These are phyloP conservation scores for Cryptomeria japonica DNA, from an alignment of 75 land plant genomes.

Conservation along the genomic window DNA sequence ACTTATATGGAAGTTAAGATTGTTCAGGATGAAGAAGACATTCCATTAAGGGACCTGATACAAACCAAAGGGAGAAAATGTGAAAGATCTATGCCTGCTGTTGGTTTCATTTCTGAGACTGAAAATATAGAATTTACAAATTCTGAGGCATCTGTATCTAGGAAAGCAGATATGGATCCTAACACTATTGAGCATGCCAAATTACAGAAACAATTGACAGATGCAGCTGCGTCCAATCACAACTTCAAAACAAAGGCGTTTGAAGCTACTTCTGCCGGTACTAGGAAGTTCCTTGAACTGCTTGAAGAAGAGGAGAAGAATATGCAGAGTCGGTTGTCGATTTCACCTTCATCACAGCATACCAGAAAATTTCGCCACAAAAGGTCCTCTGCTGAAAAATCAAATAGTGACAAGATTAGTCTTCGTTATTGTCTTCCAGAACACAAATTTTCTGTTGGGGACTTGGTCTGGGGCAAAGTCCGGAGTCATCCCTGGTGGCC, in stretches of 20 bases:
- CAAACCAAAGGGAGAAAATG: neutral
- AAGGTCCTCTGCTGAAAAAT: neutral
- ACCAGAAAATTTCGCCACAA: neutral
- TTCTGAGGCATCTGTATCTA: neutral
- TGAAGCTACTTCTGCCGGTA: neutral
- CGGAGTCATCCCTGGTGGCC: conserved; percentile 79
- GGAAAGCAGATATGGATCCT: neutral
- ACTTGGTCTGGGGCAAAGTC: conserved; percentile 73
- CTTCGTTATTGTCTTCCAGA: conserved; percentile 1
- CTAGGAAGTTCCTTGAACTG: neutral
- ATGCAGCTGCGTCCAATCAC: neutral
- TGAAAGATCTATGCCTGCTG: neutral
- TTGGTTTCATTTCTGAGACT: neutral
- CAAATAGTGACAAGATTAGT: neutral
- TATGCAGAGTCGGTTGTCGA: neutral
- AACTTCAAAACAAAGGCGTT: neutral
- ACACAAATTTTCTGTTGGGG: conserved; percentile 31
- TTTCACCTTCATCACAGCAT: neutral
- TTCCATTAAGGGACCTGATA: neutral
- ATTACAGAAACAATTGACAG: neutral
- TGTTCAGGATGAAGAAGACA: neutral
- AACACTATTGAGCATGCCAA: neutral
- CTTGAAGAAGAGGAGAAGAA: neutral
- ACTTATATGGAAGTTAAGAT: neutral
- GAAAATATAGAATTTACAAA: neutral